Percentiles rank a stretch among this genome's conserved stretches.
Evolutionary conservation across 257 asterid species (phyloP).

Genomic region (Linaria vulgaris): DNA sequence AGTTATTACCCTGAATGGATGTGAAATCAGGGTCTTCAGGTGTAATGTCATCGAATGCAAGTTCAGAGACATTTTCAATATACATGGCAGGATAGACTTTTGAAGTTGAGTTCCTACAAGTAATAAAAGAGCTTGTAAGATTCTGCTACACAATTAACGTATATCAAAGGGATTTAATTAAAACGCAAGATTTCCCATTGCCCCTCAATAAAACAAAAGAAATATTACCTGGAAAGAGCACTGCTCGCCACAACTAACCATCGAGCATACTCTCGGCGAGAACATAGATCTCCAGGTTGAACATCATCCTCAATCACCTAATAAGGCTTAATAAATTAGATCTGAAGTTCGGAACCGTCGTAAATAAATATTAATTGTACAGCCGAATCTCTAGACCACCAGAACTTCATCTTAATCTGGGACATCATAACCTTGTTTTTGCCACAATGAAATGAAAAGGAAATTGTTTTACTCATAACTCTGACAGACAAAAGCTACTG

Average conservation of each 20-base stretch:
- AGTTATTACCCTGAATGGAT: constrained; percentile 77
- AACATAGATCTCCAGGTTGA: constrained; percentile 93
- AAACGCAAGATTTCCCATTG: constrained; percentile 17
- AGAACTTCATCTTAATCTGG: neutral
- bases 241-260: constrained; percentile 96
- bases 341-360: constrained; percentile 12
- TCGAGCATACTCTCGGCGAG: constrained; percentile 97
- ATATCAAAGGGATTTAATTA: constrained; percentile 12
- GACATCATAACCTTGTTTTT: constrained; percentile 6
- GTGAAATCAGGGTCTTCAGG: constrained; percentile 93
- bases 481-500: constrained; percentile 8
- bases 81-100: constrained; percentile 99
- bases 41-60: constrained; percentile 94
- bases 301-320: constrained; percentile 90
- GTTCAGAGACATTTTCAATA: constrained; percentile 89
- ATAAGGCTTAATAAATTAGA: constrained; percentile 19
- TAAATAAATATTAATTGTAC: neutral
- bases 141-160: constrained; percentile 16
- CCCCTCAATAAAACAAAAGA: constrained; percentile 21
- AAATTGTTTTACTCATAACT: constrained; percentile 11
- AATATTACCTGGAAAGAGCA: constrained; percentile 73
- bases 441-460: constrained; percentile 8
- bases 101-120: constrained; percentile 69
- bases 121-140: constrained; percentile 24
- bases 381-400: constrained; percentile 16